Evolutionary conservation across 192 early-diverging fungal genomes (phyloP).

Genomic region (Coemansia sp.): DNA sequence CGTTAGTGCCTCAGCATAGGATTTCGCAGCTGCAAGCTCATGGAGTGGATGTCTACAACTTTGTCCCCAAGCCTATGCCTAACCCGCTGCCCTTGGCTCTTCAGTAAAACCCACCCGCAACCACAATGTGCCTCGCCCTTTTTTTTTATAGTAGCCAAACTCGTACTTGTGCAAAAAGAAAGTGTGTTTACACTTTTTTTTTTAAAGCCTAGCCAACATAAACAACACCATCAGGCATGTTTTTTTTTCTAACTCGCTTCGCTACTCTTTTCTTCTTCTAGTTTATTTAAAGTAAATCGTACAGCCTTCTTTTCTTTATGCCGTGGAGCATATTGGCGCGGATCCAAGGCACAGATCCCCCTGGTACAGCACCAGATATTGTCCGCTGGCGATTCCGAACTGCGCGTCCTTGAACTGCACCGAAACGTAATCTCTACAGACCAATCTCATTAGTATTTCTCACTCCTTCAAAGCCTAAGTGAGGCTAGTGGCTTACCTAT

Average conservation of each 20-base stretch:
- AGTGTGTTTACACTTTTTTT: not conserved
- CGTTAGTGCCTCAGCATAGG: slow-evolving; percentile 78
- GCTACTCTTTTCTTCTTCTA: slow-evolving; percentile 5
- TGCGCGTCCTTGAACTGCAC: slow-evolving; percentile 58
- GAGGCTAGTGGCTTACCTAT: slow-evolving; percentile 16
- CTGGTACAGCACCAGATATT: slow-evolving; percentile 60
- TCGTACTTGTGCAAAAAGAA: not conserved
- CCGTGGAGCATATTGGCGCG: slow-evolving; percentile 45
- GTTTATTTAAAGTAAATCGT: slow-evolving; percentile 1
- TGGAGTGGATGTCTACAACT: slow-evolving; percentile 45
- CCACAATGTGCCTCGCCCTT: not conserved
- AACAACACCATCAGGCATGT: not conserved
- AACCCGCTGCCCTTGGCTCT: slow-evolving; percentile 46
- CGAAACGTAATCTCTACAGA: slow-evolving; percentile 8
- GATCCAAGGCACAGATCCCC: slow-evolving; percentile 67
- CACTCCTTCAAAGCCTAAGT: not conserved
- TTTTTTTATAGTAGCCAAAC: too few species aligned
- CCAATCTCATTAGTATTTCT: not conserved
- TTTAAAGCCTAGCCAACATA: not conserved
- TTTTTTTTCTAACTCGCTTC: not conserved
- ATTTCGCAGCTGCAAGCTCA: slow-evolving; percentile 35
- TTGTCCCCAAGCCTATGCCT: slow-evolving; percentile 45
- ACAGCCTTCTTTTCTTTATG: not conserved
- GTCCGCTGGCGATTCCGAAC: slow-evolving; percentile 62
- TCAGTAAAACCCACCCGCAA: slow-evolving; percentile 31